These are phyloP conservation scores for Salvia miltiorrhiza DNA, from an alignment of 257 asterid genomes.

Conservation along the genomic window DNA sequence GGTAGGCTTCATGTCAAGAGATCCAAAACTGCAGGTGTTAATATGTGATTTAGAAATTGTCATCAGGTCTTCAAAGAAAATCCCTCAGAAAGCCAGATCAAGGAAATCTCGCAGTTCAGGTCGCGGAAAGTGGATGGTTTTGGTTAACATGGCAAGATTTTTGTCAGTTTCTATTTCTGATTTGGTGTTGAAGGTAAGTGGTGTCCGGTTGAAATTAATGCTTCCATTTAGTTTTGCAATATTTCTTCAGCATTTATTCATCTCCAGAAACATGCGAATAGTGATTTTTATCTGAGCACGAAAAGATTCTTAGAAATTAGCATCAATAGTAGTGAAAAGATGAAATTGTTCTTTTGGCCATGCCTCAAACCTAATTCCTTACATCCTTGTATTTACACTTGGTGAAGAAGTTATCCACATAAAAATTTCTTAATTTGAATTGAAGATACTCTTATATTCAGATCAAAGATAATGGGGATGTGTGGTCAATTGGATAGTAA, in stretches of 20 bases:
- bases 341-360: slow-evolving; percentile 15
- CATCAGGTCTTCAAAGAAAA: slow-evolving; percentile 65
- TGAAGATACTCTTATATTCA: not conserved
- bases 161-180: slow-evolving; percentile 82
- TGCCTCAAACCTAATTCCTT: slow-evolving; percentile 16
- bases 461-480: slow-evolving; percentile 4
- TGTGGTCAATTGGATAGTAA: slow-evolving; percentile 12
- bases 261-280: not conserved
- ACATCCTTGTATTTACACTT: slow-evolving; percentile 3
- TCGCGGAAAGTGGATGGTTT: slow-evolving; percentile 88
- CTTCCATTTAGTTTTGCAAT: slow-evolving; percentile 16
- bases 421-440: not conserved
- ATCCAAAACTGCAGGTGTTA: slow-evolving; percentile 87
- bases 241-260: slow-evolving; percentile 9
- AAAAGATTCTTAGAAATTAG: slow-evolving; percentile 13
- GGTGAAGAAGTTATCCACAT: not conserved
- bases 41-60: slow-evolving; percentile 89
- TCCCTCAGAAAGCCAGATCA: slow-evolving; percentile 54
- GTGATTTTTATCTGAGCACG: not conserved
- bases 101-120: slow-evolving; percentile 73
- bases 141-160: slow-evolving; percentile 90
- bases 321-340: slow-evolving; percentile 6
- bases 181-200: slow-evolving; percentile 71
- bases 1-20: slow-evolving; percentile 88
- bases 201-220: slow-evolving; percentile 1